Conservation (phyloP, 148 eudicot genomes). For the Diospyros lotus region DNA sequence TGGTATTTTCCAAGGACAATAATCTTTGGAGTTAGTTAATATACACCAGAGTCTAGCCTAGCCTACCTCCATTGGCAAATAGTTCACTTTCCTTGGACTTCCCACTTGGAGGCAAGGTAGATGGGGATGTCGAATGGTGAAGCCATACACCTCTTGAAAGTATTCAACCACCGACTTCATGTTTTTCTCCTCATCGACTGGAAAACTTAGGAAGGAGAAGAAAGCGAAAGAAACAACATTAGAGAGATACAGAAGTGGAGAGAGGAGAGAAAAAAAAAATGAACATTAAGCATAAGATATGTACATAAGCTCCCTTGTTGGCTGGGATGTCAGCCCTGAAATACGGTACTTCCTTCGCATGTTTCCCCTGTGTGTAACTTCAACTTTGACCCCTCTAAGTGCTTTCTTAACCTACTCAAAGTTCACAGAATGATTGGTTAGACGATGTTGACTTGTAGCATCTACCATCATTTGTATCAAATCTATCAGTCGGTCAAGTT, state of each 20-base stretch:
- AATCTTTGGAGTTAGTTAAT: not conserved
- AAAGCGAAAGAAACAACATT: slow-evolving; percentile 4
- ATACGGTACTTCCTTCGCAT: slow-evolving; percentile 82
- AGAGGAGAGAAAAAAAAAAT: not conserved
- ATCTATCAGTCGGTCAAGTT: not conserved
- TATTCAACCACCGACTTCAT: slow-evolving; percentile 76
- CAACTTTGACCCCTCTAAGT: slow-evolving; percentile 89
- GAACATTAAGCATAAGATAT: slow-evolving; percentile 1
- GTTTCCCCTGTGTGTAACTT: slow-evolving; percentile 86
- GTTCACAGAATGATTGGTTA: not conserved
- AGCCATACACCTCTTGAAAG: slow-evolving; percentile 73
- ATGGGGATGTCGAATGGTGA: slow-evolving; percentile 55
- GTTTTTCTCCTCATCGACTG: slow-evolving; percentile 67
- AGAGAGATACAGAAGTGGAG: not conserved
- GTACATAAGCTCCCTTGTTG: slow-evolving; percentile 87
- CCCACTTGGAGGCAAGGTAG: slow-evolving; percentile 85
- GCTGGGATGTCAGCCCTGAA: slow-evolving; percentile 81
- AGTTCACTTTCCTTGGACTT: slow-evolving; percentile 63
- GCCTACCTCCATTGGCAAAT: slow-evolving; percentile 76
- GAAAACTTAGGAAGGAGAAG: slow-evolving; percentile 41
- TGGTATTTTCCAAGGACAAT: not conserved
- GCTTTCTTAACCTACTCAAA: slow-evolving; percentile 76
- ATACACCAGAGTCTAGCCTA: not conserved
- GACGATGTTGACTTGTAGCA: not conserved
- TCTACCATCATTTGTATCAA: not conserved